Base-by-base conservation (phyloP, 2,329 filamentous ascomycete species). In the Hypoxylon sp. region DNA sequence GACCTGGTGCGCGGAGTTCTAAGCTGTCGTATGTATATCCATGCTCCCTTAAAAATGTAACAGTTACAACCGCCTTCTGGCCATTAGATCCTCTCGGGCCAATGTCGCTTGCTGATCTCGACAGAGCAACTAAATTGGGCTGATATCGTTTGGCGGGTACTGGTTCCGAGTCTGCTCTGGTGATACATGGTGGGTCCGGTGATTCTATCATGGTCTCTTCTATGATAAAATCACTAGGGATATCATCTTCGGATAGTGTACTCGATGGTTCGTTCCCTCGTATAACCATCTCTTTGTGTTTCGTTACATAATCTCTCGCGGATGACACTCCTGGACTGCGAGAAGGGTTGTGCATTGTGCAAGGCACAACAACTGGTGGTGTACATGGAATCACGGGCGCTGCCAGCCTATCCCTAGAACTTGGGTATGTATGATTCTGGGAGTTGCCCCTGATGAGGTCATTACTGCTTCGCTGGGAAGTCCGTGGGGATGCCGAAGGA, bases 1-100 rank as follows among this genome's bases (percentile, higher is more conserved):
- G 90, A 0, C 82, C 84, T 0, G 87, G 85, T 0, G 90, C 80
- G 2, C 80, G 79, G 52, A 92, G 87, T 50, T 86, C 83, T 5
- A 87, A 77, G 27, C 77, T 78, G 29, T 76, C 71, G 52, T 76
- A 75, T 35, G 67, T 74, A 53, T 72, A 75, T 5, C 77, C 73
- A 35, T 76, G 71, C 52, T 21, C 69, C 31, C 58, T 72, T 35
- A 73, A 57, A 55, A 79, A 76, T 10, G 68, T 55, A 29, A 75
- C 52, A 8, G 69, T 69, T 19, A 75, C 19, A 10, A 66, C 47
- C 8, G 68, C 48, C 53, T 62, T 71, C 24, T 69, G 66, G 7
- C 35, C 24, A 2, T 58, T 55, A 15, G 72, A 63, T 35, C 71
- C 75, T 17, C 70, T 70, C 4, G 74, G 73, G 13, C 78, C 79